Evolutionary conservation across 2,329 filamentous ascomycete species (phyloP), one percentile per base, ranked within the genome.

Genomic region (Ophiostoma sp.): DNA sequence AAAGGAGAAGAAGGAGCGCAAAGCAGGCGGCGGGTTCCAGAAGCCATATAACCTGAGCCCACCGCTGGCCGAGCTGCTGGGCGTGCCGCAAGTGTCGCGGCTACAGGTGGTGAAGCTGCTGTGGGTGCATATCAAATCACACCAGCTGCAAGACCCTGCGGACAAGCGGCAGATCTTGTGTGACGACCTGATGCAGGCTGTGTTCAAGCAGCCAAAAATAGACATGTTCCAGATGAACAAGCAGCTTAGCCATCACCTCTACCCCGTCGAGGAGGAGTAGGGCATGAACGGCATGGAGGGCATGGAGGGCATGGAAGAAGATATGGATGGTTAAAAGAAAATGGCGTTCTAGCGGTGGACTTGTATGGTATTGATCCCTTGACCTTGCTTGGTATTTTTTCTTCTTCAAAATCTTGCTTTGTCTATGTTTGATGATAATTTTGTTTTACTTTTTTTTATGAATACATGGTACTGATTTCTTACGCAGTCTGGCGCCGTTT

Each of bases 141-240:
- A 94, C 74, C 86, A 93, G 57, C 87, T 99, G 6, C 95, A 99
- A 79, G 94, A 98, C 75, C 94, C 94, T 0, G 87, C 79, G 73
- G 94, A 99, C 81, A 94, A 94, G 79, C 91, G 95, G 31, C 93
- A 97, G 75, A 99, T 99, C 73, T 83, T 88, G 36, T 99, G 95
- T 81, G 95, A 99, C 79, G 92, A 96, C 33, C 89, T 88, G 75
- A 90, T 99, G 90, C 89, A 92, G 72, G 90, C 91, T 7, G 91
- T 99, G 8, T 99, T 99, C 83, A 96, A 96, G 79, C 87, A 91
- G 76, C 88, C 93, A 76, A 91, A 87, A 76, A 91, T 99, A 67
- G 93, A 98, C 80, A 99, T 99, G 95, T 99, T 99, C 80, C 94
- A 93, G 75, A 98, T 99, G 94, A 98, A 97, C 83, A 97, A 97